Evolutionary conservation across 2,329 filamentous ascomycete genomes (phyloP), one percentile per base, ranked within the genome.

Genomic region (Fusarium nisikadoi): DNA sequence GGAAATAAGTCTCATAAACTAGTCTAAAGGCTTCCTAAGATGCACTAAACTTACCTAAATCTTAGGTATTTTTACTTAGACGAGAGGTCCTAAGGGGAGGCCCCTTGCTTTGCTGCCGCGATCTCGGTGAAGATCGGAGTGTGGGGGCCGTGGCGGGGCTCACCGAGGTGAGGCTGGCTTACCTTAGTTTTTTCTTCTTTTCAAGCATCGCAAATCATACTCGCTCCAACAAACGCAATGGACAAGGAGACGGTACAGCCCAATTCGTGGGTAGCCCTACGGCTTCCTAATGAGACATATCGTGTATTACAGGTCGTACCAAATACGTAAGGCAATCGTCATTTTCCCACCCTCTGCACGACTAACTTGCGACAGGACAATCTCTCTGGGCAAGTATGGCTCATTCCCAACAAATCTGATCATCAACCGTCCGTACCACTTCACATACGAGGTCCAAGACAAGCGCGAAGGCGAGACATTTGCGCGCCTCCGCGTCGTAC

Each of bases 331-430:
- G 80, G 70, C 50, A 57, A 54, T 62, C 39, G 25, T 47, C 50
- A 23, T 35, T 54, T 25, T 49, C 65, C 29, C 35, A 17, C 27
- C 57, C 60, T 36, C 17, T 46, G 42, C 43, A 41, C 66, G 65
- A 70, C 76, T 79, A 67, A 81, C 74, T 43, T 58, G 78, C 67
- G 80, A 42, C 76, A 98, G 95, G 43, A 93, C 90, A 47, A 92
- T 98, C 72, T 94, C 93, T 4, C 86, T 98, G 38, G 94, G 94
- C 62, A 98, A 98, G 88, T 97, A 96, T 80, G 96, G 96, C 72
- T 90, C 90, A 4, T 98, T 99, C 79, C 92, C 94, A 20, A 91
- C 93, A 57, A 98, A 98, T 79, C 88, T 96, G 36, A 90, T 99
- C 49, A 89, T 99, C 70, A 92, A 94, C n/a, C 91, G 96, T 12